Base-by-base conservation (phyloP, 345 rosid species). In the Corchorus capsularis region DNA sequence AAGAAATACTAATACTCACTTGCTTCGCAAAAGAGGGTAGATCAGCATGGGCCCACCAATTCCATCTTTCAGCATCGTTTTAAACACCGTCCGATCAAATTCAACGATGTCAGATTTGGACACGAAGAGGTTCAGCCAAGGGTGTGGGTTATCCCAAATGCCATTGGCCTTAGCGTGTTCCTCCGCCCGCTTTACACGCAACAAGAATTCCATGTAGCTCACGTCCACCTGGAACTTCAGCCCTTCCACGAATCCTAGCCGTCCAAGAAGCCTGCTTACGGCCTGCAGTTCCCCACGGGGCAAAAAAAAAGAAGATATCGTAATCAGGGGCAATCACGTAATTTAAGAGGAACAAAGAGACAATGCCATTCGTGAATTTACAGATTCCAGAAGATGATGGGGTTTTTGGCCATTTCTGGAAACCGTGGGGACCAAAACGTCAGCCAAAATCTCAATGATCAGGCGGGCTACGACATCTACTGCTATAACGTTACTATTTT, bases 21-120 rank as follows among this genome's bases (percentile, higher is more conserved):
- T 95, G 97, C 85, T 87, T 77, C 94, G 92, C 82, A 86, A 64
- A 13, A 92, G 84, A 56, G 99, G 99, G 83, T 95, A 95, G 57
- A 95, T 85, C 6, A 95, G 83, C 91, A 95, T 89, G 73, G 98
- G 99, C 62, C 99, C 99, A 32, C 89, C 93, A 19, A 95, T 84
- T 15, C 99, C 99, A 16, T 86, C 81, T 78, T 87, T 92, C 65
- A 93, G 78, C 60, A 88, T 80, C 67, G 57, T 69, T 71, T 89
- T 89, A 74, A 95, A 95, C 72, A 95, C 91, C 83, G 17, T 68
- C 61, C 85, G 92, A 85, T 92, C 89, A n/a, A 93, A 95, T 0
- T 83, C 81, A 1, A 63, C 88, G 9, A 95, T 91, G 76, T 89
- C 86, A 0, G 75, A 59, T 57, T 83, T 85, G 10, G 99, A 89